These are phyloP conservation scores for Rubia peregrina DNA, from an alignment of 305 asterid species.

Conservation along the genomic window DNA sequence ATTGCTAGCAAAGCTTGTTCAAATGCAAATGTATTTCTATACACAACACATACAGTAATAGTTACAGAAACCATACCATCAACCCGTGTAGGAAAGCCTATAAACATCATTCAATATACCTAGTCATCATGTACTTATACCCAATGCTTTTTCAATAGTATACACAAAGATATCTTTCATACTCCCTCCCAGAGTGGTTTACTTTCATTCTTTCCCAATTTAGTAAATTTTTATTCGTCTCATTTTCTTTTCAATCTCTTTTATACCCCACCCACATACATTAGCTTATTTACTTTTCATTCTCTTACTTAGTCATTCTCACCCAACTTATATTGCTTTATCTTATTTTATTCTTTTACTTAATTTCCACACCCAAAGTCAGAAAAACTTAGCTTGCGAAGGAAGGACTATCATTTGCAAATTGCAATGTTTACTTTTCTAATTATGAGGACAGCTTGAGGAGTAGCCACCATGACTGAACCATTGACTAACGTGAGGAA, in stretches of 20 bases:
- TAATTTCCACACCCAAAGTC: background rate
- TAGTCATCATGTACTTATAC: background rate
- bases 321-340: background rate
- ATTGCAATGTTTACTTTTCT: background rate
- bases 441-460: background rate
- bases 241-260: no score
- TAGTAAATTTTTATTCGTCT: no score
- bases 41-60: no score
- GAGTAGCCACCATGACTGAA: constrained; percentile 1
- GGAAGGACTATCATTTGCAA: background rate
- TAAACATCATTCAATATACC: background rate
- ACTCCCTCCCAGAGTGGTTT: background rate
- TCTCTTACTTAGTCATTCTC: no score
- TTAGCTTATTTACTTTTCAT: no score
- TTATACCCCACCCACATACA: no score
- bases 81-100: no score
- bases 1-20: background rate
- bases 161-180: no score
- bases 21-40: background rate
- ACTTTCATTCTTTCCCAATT: background rate
- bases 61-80: no score
- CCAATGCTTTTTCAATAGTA: background rate
- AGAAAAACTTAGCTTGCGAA: background rate
- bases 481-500: background rate
- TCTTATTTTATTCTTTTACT: background rate